phyloP scores from a whole-genome alignment of 345 rosid genomes.

The Firmiana major region DNA sequence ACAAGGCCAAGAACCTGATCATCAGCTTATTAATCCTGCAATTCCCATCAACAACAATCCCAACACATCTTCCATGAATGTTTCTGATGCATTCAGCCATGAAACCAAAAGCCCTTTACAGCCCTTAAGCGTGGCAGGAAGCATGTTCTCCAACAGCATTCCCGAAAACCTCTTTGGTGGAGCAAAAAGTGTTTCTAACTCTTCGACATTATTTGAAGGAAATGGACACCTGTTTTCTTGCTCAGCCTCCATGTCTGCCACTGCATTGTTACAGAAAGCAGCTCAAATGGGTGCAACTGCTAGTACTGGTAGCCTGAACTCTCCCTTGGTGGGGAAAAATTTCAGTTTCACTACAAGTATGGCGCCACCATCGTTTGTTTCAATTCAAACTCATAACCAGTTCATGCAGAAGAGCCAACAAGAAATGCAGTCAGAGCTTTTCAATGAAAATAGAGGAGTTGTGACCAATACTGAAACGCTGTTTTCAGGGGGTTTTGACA shows the following conservation, averaged over 20 bases:
- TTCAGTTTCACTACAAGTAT: constrained; percentile 15
- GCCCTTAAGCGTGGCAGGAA: constrained; percentile 18
- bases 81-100: constrained; percentile 13
- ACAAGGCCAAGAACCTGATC: constrained; percentile 17
- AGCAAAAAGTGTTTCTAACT: constrained; percentile 6
- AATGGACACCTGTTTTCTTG: constrained; percentile 6
- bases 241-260: constrained; percentile 46
- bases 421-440: not conserved
- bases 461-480: constrained; percentile 12
- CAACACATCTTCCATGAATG: constrained; percentile 7
- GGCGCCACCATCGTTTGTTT: constrained; percentile 27
- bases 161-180: constrained; percentile 13
- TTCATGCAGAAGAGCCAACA: constrained; percentile 14
- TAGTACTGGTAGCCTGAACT: constrained; percentile 16
- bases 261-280: constrained; percentile 48
- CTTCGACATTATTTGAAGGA: constrained; percentile 20
- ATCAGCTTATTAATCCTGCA: constrained; percentile 12
- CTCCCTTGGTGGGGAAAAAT: constrained; percentile 19
- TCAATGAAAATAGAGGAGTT: not conserved
- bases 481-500: constrained; percentile 24
- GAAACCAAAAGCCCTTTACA: constrained; percentile 20
- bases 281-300: constrained; percentile 56
- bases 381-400: constrained; percentile 14
- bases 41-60: not conserved
- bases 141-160: constrained; percentile 12